These are phyloP conservation scores for Flueggea neowawraea DNA, from an alignment of 441 rosid species.

Conservation along the genomic window DNA sequence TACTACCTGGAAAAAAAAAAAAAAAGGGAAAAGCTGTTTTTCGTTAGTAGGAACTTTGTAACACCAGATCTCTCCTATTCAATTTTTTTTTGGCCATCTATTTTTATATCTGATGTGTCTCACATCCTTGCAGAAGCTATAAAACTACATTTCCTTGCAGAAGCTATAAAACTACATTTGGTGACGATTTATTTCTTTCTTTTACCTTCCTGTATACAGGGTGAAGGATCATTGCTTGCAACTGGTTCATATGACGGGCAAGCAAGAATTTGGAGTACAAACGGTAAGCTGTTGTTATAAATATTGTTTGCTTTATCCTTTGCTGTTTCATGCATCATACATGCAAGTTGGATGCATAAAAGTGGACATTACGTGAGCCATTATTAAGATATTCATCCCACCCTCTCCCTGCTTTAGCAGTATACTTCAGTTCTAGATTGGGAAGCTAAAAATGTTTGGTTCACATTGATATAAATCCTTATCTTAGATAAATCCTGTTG, in stretches of 20 bases:
- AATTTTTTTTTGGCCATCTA: background rate
- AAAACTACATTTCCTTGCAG: constrained; percentile 5
- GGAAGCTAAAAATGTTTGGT: too few species aligned
- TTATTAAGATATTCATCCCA: too few species aligned
- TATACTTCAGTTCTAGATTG: too few species aligned
- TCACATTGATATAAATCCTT: too few species aligned
- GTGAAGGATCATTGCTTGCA: constrained; percentile 95
- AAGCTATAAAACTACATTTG: constrained; percentile 1
- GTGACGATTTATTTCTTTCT: background rate
- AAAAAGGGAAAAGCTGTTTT: too few species aligned
- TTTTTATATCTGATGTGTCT: background rate
- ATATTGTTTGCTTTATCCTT: background rate
- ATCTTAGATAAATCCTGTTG: too few species aligned
- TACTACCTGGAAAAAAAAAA: too few species aligned
- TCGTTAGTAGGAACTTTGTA: too few species aligned
- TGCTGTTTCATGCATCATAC: constrained; percentile 1
- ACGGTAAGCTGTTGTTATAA: constrained; percentile 45
- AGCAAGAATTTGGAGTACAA: constrained; percentile 91
- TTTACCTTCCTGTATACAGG: constrained; percentile 42
- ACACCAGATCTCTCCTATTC: too few species aligned
- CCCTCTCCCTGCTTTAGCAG: too few species aligned
- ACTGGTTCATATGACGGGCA: constrained; percentile 99
- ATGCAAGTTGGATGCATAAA: background rate
- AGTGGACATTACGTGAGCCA: background rate
- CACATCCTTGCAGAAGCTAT: constrained; percentile 3